A percentile compares a stretch with the other conserved stretches of the same genome.
Evolutionary conservation across 306 rosid genomes (phyloP).

Genomic region (Urtica urens): DNA sequence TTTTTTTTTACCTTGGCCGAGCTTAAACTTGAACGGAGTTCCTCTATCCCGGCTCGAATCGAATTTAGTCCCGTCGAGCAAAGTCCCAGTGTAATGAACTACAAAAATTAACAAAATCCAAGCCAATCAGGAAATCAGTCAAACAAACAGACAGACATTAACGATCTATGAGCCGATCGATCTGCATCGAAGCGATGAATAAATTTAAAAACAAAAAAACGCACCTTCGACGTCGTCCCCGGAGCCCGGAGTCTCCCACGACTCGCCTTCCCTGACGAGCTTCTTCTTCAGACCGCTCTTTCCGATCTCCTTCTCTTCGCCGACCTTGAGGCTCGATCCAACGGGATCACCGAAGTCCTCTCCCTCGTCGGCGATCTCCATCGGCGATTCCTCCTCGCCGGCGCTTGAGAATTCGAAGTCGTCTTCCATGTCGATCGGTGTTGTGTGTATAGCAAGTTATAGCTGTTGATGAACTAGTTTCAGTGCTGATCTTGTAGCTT

Average conservation of each 20-base stretch:
- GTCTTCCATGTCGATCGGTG: conserved; percentile 29
- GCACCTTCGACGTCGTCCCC: conserved; percentile 83
- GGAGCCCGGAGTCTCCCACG: conserved; percentile 50
- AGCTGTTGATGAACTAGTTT: too few species aligned
- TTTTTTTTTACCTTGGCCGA: conserved; percentile 45
- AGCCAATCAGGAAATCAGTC: not conserved
- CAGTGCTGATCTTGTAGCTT: too few species aligned
- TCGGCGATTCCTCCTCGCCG: conserved; percentile 14
- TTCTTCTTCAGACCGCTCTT: conserved; percentile 65
- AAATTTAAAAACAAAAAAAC: not conserved
- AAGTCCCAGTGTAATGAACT: conserved; percentile 79
- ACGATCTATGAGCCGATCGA: not conserved
- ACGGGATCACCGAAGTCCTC: conserved; percentile 12
- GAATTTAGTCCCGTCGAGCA: conserved; percentile 68
- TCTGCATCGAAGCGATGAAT: not conserved
- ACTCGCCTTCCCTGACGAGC: conserved; percentile 63
- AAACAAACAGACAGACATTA: not conserved
- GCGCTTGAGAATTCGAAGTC: conserved; percentile 43
- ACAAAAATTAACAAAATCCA: conserved; percentile 1
- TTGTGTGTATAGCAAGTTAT: not conserved
- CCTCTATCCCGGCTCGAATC: conserved; percentile 77
- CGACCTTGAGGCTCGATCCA: conserved; percentile 40
- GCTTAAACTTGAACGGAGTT: conserved; percentile 63
- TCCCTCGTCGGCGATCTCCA: conserved; percentile 37
- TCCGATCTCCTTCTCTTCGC: conserved; percentile 71